Evolutionary conservation across 441 rosid species (phyloP).

Genomic region (Bocquillonia castaneifolia): DNA sequence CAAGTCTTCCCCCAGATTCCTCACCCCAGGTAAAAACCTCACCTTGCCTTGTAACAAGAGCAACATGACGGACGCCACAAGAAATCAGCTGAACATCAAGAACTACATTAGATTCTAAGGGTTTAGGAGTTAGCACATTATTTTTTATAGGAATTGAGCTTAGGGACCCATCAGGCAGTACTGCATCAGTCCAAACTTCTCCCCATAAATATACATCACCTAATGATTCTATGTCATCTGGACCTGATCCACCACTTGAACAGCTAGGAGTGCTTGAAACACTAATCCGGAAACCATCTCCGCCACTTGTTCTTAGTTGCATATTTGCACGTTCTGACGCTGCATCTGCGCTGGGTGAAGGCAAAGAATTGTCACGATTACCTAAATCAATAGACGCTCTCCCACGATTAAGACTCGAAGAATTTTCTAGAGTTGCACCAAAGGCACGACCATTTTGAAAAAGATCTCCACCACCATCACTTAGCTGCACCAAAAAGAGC

Average conservation of each 20-base stretch:
- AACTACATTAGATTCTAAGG: slow-evolving; percentile 82
- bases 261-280: slow-evolving; percentile 93
- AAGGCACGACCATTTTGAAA: slow-evolving; percentile 44
- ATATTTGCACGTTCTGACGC: slow-evolving; percentile 78
- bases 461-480: slow-evolving; percentile 41
- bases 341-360: slow-evolving; percentile 62
- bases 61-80: slow-evolving; percentile 69
- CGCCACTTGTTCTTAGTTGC: slow-evolving; percentile 76
- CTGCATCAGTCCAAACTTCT: slow-evolving; percentile 76
- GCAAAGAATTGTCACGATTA: slow-evolving; percentile 34
- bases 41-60: slow-evolving; percentile 90
- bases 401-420: slow-evolving; percentile 41
- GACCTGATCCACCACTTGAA: slow-evolving; percentile 92
- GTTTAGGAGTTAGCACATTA: slow-evolving; percentile 69
- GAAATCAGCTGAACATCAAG: slow-evolving; percentile 93
- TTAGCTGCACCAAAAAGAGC: slow-evolving; percentile 40
- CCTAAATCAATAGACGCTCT: slow-evolving; percentile 56
- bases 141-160: slow-evolving; percentile 39
- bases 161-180: slow-evolving; percentile 50
- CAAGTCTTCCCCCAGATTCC: slow-evolving; percentile 91
- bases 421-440: slow-evolving; percentile 46
- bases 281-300: slow-evolving; percentile 83
- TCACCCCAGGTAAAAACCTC: slow-evolving; percentile 97
- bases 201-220: slow-evolving; percentile 97
- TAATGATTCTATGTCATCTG: slow-evolving; percentile 88